Base-by-base conservation (phyloP, 306 rosid genomes). In the Canavalia ensiformis region DNA sequence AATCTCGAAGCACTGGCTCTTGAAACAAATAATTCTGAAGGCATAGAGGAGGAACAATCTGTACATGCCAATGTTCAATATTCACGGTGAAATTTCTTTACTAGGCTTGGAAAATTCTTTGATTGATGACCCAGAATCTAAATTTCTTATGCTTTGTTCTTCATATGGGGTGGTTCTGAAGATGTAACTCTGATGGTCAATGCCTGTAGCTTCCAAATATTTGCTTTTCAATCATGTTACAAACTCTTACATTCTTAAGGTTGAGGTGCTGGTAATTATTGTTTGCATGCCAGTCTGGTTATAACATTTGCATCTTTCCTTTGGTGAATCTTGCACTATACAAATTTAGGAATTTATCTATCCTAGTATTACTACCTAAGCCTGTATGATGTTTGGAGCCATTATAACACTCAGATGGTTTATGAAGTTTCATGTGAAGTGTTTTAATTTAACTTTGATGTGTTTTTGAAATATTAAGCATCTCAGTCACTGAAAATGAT, bases 1-100 rank as follows among this genome's bases (percentile, higher is more conserved):
- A 96, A 94, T 88, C 98, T 96, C 42, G 99, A 94, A 88, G 99
- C 97, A 68, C 90, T 94, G 62, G 94, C 94, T 74, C 98, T 92
- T 80, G 97, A 90, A 75, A 92, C 89, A 76, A 87, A 72, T 72
- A 77, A 81, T 7, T 67, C 83, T 70, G 85, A 87, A 76, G 94
- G 74, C 80, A 72, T 82, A 28, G 95, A 88, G 71, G 96, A 75
- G 69, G 97, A 96, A 68, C 83, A 85, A 34, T 90, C 95, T 79
- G 86, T 94, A 49, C 91, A 92, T 81, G 95, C 88, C 84, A 90
- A 72, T 50, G 62, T 76, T 29, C 86, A 75, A 54, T 85, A 86
- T 82, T 84, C 82, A 62, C 87, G 91, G 98, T 96, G 86, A 89
- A 68, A 56, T 39, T 74, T 78, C 67, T 60, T 34, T 67, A 55